A percentile compares a stretch with the other conserved stretches of the same genome.
Conservation (phyloP, 306 rosid genomes). For the Dryas octopetala region DNA sequence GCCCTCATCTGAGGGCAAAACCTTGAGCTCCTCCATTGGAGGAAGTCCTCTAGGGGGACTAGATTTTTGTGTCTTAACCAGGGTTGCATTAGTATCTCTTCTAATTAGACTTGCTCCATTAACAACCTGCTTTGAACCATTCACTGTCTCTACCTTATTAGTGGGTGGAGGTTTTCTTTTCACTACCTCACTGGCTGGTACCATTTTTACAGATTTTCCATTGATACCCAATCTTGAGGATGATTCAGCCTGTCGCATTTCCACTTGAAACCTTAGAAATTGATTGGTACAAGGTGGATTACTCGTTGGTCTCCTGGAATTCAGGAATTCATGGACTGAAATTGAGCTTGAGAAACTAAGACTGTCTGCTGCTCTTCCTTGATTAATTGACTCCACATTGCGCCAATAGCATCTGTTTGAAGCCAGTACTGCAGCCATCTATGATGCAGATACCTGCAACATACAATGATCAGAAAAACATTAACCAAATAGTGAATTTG, state of each 20-base stretch:
- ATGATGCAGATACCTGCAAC: constrained; percentile 31
- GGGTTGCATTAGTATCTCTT: constrained; percentile 34
- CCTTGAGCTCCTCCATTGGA: constrained; percentile 69
- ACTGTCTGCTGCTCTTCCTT: constrained; percentile 36
- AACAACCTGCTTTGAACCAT: constrained; percentile 52
- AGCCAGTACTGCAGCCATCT: constrained; percentile 67
- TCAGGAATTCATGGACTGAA: constrained; percentile 42
- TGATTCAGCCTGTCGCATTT: constrained; percentile 58
- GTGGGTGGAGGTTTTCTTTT: constrained; percentile 43
- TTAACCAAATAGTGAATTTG: neutral
- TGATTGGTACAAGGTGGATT: constrained; percentile 20
- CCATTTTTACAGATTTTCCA: constrained; percentile 82
- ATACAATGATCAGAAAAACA: constrained; percentile 11
- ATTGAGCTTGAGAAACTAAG: constrained; percentile 62
- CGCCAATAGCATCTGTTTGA: constrained; percentile 54
- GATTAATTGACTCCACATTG: constrained; percentile 43
- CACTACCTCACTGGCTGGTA: constrained; percentile 63
- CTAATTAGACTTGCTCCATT: constrained; percentile 61
- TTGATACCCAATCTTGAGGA: constrained; percentile 50
- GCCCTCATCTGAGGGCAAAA: constrained; percentile 87
- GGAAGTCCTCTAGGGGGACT: constrained; percentile 50
- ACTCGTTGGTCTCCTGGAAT: constrained; percentile 31
- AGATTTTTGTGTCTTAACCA: constrained; percentile 42
- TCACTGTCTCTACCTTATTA: constrained; percentile 43
- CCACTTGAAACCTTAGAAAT: constrained; percentile 39